Conservation (phyloP, 768 basidiomycete genomes). For the Coprinellus micaceus region DNA sequence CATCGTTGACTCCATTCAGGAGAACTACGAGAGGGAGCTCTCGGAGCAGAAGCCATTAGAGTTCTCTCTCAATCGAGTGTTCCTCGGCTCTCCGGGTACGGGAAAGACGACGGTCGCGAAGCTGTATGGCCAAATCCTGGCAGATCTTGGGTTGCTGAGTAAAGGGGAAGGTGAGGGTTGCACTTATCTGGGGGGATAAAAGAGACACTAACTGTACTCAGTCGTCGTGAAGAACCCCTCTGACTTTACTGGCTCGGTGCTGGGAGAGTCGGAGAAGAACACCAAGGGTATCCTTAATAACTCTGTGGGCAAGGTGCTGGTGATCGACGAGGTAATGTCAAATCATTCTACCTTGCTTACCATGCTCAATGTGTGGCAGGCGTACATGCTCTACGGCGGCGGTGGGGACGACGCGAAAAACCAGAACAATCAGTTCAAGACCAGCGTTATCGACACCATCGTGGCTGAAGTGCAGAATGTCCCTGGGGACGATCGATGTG, state of each 20-base stretch:
- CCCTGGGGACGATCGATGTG: slow-evolving; percentile 67
- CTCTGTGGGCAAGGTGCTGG: slow-evolving; percentile 61
- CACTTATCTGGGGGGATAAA: neutral
- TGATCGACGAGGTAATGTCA: slow-evolving; percentile 60
- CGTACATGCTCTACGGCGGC: slow-evolving; percentile 62
- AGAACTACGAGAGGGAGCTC: slow-evolving; percentile 61
- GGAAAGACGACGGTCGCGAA: slow-evolving; percentile 71
- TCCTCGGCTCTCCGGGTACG: slow-evolving; percentile 66
- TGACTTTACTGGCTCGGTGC: slow-evolving; percentile 57
- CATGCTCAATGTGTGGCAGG: slow-evolving; percentile 33
- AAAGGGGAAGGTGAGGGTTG: slow-evolving; percentile 61
- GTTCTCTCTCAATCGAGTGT: slow-evolving; percentile 59
- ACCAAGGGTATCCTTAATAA: slow-evolving; percentile 60
- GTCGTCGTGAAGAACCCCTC: slow-evolving; percentile 67
- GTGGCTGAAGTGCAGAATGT: slow-evolving; percentile 70
- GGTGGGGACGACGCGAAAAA: slow-evolving; percentile 31
- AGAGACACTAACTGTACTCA: slow-evolving; percentile 19
- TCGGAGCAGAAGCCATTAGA: slow-evolving; percentile 48
- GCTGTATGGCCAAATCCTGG: slow-evolving; percentile 61
- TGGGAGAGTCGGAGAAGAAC: slow-evolving; percentile 61
- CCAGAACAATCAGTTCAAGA: slow-evolving; percentile 50
- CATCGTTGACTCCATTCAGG: slow-evolving; percentile 42
- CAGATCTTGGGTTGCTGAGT: slow-evolving; percentile 60
- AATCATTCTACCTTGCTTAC: neutral
- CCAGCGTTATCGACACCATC: slow-evolving; percentile 69